Evolutionary conservation across 192 early-diverging fungal species (phyloP).

Genomic region (Backusella morwellensis): DNA sequence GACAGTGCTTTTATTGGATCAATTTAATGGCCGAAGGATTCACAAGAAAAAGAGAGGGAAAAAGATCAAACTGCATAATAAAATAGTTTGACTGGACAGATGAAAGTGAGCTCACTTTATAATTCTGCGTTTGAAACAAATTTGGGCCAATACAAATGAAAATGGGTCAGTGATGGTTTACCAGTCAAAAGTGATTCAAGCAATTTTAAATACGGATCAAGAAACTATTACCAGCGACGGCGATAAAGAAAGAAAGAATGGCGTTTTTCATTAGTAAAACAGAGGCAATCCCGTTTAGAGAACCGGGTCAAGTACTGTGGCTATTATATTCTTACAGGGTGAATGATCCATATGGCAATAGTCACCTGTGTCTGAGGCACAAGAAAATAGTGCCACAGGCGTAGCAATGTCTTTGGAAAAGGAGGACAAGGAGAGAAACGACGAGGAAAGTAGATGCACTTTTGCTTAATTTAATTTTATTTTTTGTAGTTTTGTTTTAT

Average conservation of each 20-base stretch:
- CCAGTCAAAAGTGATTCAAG: no score
- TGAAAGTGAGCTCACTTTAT: slow-evolving; percentile 5
- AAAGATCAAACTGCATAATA: neutral
- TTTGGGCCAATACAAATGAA: neutral
- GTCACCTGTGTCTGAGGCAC: no score
- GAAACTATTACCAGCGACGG: neutral
- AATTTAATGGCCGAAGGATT: neutral
- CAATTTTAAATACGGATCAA: neutral
- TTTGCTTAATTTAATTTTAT: no score
- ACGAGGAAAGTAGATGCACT: no score
- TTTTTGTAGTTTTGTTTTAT: no score
- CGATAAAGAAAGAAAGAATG: neutral
- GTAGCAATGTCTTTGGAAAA: no score
- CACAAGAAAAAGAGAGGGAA: neutral
- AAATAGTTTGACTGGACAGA: neutral
- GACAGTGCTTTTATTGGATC: neutral
- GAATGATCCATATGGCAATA: no score
- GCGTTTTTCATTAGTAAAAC: neutral
- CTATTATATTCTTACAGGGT: no score
- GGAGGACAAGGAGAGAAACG: no score
- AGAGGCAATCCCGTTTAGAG: no score
- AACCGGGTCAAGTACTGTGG: no score
- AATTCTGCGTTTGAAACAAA: neutral
- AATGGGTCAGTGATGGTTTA: neutral
- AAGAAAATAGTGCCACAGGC: no score